Base-by-base conservation (phyloP, 73 alveolate genomes). In the Paramecium bursaria region DNA sequence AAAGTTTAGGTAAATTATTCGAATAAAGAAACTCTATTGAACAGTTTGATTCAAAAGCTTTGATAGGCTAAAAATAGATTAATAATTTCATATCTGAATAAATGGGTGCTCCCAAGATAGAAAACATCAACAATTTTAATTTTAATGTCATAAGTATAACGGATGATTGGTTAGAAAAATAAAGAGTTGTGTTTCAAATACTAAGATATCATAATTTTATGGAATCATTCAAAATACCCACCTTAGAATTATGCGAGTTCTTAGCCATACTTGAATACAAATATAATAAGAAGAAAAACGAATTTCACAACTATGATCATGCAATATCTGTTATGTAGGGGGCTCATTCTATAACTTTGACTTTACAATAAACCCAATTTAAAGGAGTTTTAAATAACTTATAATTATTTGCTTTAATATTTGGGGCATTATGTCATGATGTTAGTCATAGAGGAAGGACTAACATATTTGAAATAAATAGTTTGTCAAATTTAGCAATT, bases 361-460 rank as follows among this genome's bases (percentile, higher is more conserved):
- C n/a, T n/a, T n/a, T n/a, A n/a, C n/a, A n/a, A n/a, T n/a, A n/a
- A n/a, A n/a, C n/a, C n/a, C n/a, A n/a, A n/a, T n/a, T n/a, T n/a
- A n/a, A n/a, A n/a, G n/a, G n/a, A n/a, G n/a, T n/a, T n/a, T n/a
- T n/a, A n/a, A n/a, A n/a, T n/a, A n/a, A n/a, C n/a, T n/a, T n/a
- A n/a, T n/a, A n/a, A n/a, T n/a, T n/a, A 10, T 89, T 89, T 75
- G 77, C 92, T 23, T 25, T 91, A 44, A 82, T 91, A 39, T 15
- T 91, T 14, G 76, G 92, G 21, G 87, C 92, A 30, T 51, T 93
- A 17, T 91, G 96, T 61, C 98, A 93, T 75, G 98, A 93, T 88
- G 90, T 88, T 10, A 85, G 91, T 48, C 98, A 93, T 73, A 92
- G 95, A 19, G 98, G 98, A 21, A 47, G 87, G 30, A 93, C 90